These are phyloP conservation scores for Boletus barrowsii DNA, from an alignment of 768 basidiomycete species.

Conservation along the genomic window DNA sequence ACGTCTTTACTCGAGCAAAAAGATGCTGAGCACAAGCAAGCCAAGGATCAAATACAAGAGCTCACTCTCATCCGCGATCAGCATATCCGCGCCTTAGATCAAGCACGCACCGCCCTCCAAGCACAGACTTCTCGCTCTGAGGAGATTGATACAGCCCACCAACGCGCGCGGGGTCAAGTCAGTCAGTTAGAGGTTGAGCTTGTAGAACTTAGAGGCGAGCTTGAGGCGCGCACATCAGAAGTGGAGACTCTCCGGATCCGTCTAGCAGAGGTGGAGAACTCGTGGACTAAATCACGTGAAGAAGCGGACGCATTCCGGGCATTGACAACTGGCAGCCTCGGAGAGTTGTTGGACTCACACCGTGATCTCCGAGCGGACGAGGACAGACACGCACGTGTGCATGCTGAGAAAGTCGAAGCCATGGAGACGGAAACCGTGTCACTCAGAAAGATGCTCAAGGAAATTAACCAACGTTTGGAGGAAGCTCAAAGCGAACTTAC, in stretches of 20 bases:
- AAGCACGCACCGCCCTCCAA: slow-evolving; percentile 73
- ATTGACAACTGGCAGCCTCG: slow-evolving; percentile 80
- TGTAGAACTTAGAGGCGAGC: slow-evolving; percentile 73
- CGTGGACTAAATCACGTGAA: slow-evolving; percentile 88
- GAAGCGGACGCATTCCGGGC: slow-evolving; percentile 90
- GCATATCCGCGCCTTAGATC: slow-evolving; percentile 84
- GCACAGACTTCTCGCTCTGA: slow-evolving; percentile 73
- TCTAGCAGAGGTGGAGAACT: slow-evolving; percentile 79
- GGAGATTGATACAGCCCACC: slow-evolving; percentile 74
- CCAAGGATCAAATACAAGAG: slow-evolving; percentile 69
- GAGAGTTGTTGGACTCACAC: slow-evolving; percentile 85
- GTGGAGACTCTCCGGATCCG: slow-evolving; percentile 64
- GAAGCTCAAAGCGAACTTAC: slow-evolving; percentile 61
- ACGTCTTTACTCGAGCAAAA: slow-evolving; percentile 73
- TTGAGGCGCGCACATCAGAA: slow-evolving; percentile 73
- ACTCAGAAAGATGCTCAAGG: slow-evolving; percentile 76
- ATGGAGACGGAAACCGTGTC: slow-evolving; percentile 76
- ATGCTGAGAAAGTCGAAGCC: slow-evolving; percentile 78
- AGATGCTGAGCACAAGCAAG: slow-evolving; percentile 69
- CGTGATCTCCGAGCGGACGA: slow-evolving; percentile 82
- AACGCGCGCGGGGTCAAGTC: slow-evolving; percentile 67
- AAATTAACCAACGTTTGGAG: slow-evolving; percentile 68
- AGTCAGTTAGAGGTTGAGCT: slow-evolving; percentile 71
- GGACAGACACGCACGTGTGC: slow-evolving; percentile 68
- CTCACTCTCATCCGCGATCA: slow-evolving; percentile 70